Conservation (phyloP, 1,284 basidiomycete species). For the Trametes pubescens region DNA sequence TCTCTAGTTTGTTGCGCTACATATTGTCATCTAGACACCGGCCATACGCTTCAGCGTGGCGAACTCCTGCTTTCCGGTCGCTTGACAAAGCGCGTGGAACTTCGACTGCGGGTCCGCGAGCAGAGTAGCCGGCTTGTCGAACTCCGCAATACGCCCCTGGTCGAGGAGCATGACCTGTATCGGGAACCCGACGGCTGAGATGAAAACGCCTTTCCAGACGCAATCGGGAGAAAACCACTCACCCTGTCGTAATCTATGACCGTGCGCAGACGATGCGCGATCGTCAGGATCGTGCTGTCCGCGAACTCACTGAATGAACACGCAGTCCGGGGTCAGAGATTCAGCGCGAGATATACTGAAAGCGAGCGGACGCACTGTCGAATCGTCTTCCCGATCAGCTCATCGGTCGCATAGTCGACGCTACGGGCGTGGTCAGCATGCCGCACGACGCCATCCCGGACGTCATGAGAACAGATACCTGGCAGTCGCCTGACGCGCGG, state of each 20-base stretch:
- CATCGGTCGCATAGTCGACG: slow-evolving; percentile 82
- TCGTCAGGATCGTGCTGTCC: slow-evolving; percentile 60
- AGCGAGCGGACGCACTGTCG: slow-evolving; percentile 60
- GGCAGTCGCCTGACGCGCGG: slow-evolving; percentile 63
- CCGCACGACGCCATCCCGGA: slow-evolving; percentile 1
- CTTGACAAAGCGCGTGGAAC: slow-evolving; percentile 84
- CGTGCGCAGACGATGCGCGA: slow-evolving; percentile 73
- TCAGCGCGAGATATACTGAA: not conserved
- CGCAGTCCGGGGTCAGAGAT: slow-evolving; percentile 18
- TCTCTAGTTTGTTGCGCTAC: not conserved
- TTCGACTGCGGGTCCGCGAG: slow-evolving; percentile 71
- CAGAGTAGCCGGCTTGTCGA: slow-evolving; percentile 77
- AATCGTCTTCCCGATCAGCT: slow-evolving; percentile 78
- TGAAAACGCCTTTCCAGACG: slow-evolving; percentile 11
- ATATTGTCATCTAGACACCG: slow-evolving; percentile 46
- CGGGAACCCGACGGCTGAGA: slow-evolving; percentile 12
- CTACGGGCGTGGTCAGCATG: slow-evolving; percentile 43
- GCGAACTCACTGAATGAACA: slow-evolving; percentile 21
- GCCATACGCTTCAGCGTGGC: slow-evolving; percentile 74
- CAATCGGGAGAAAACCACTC: slow-evolving; percentile 11
- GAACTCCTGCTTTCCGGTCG: slow-evolving; percentile 85
- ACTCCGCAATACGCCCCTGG: slow-evolving; percentile 85
- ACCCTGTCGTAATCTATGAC: slow-evolving; percentile 69
- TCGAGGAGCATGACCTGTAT: slow-evolving; percentile 86
- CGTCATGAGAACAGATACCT: slow-evolving; percentile 49